A percentile compares a stretch with the other conserved stretches of the same genome.
These are phyloP conservation scores for Pseudogymnoascus sp. DNA, from an alignment of 2,329 filamentous ascomycete species.

Conservation along the genomic window DNA sequence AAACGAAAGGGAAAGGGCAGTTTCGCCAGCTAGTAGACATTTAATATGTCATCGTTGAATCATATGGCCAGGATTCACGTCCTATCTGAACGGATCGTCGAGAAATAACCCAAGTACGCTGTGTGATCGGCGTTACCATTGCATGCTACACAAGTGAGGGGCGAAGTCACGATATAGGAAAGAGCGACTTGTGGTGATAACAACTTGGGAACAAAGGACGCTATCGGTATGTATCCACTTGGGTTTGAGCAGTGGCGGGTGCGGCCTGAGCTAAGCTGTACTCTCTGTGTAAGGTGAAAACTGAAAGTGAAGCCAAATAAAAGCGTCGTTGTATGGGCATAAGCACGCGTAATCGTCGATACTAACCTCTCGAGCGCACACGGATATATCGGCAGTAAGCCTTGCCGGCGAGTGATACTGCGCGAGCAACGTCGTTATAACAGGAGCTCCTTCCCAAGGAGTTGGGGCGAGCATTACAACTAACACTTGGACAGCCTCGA, in stretches of 20 bases:
- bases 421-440: neutral
- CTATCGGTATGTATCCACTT: neutral
- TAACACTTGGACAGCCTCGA: neutral
- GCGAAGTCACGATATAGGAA: neutral
- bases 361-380: neutral
- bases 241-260: neutral
- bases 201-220: neutral
- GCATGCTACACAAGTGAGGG: neutral
- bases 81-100: neutral
- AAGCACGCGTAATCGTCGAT: neutral
- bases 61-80: neutral
- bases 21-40: neutral
- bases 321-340: neutral
- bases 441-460: neutral
- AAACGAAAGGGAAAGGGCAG: neutral
- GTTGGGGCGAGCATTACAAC: neutral
- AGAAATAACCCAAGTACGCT: neutral
- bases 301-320: neutral
- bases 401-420: neutral
- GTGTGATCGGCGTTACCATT: neutral
- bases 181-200: neutral
- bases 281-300: neutral
- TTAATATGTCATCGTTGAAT: neutral
- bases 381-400: neutral
- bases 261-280: neutral